phyloP scores from a whole-genome alignment of 202 grass and related monocot species.

The Eragrostis tef region DNA sequence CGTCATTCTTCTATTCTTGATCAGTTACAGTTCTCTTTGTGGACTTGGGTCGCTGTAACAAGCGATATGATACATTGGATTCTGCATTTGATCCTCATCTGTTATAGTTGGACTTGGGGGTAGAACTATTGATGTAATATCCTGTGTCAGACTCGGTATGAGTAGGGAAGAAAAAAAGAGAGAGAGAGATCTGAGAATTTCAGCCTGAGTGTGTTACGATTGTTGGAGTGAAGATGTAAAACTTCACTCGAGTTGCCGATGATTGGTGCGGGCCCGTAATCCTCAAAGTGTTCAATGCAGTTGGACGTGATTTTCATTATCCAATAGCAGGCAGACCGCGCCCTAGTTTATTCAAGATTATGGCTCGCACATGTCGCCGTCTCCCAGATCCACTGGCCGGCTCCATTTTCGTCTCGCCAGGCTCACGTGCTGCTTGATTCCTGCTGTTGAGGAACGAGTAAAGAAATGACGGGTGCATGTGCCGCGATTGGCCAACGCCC shows the following conservation, averaged over 20 bases:
- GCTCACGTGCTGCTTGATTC: not conserved
- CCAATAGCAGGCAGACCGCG: not conserved
- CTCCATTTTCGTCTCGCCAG: not conserved
- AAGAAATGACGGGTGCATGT: not conserved
- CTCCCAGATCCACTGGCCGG: conserved; percentile 17
- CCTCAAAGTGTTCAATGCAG: not conserved
- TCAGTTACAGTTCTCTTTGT: not conserved
- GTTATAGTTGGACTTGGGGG: no score
- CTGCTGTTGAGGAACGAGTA: not conserved
- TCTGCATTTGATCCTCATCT: no score
- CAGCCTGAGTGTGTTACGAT: not conserved
- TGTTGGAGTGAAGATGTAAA: not conserved
- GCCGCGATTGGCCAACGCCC: not conserved
- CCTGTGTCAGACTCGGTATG: no score
- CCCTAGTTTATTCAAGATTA: not conserved
- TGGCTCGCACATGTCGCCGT: not conserved
- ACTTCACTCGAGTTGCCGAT: not conserved
- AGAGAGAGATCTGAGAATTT: no score
- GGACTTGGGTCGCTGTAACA: not conserved
- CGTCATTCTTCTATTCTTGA: not conserved
- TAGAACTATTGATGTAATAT: no score
- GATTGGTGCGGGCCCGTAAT: not conserved
- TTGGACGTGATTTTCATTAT: not conserved
- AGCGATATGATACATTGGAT: not conserved
- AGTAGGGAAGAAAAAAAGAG: no score